Base-by-base conservation (phyloP, 116 monocot species). In the Phalaenopsis hybrid region DNA sequence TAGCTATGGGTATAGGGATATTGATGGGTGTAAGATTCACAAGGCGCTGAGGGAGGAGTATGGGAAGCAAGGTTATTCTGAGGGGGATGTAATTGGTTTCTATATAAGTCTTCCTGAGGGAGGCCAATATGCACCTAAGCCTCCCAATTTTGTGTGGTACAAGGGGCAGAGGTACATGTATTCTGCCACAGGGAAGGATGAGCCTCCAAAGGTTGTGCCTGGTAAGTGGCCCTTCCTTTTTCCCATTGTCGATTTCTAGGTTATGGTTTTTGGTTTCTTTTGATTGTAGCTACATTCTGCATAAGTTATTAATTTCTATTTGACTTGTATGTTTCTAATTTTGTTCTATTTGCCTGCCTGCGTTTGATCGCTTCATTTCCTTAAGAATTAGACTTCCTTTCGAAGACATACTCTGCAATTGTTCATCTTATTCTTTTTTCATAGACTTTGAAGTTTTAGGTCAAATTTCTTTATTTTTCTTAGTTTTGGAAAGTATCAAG, bases 51-150 rank as follows among this genome's bases (percentile, higher is more conserved):
- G 99, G 86, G 92, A 95, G 82, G 89, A 85, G 85, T 99, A 95
- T 85, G 95, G 92, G 13, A 88, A 88, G 7, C 90, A 89, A 51
- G 93, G 92, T 6, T 99, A 93, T 76, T 74, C 72, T 3, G 92
- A 95, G 65, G 99, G 99, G 73, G 95, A 99, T 86, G 95, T 99
- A 16, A 87, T 99, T 78, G 99, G 99, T 18, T 92, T 95, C 79
- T 95, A 95, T 79, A 89, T 99, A 61, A 91, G 79, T 74, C 82
- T 99, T 55, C 99, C 99, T 0, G 92, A 99, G 20, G 99, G 99
- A 67, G 90, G 65, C 4, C 67, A 44, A 44, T 99, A 89, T 84
- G 92, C 88, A 0, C 92, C 95, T 0, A 95, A 91, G 84, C 89
- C 85, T 8, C 95, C 93, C 0, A 49, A 84, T 21, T 57, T 95